Conservation (phyloP, 2,329 filamentous ascomycete species). For the Dothiorella sarmentorum region DNA sequence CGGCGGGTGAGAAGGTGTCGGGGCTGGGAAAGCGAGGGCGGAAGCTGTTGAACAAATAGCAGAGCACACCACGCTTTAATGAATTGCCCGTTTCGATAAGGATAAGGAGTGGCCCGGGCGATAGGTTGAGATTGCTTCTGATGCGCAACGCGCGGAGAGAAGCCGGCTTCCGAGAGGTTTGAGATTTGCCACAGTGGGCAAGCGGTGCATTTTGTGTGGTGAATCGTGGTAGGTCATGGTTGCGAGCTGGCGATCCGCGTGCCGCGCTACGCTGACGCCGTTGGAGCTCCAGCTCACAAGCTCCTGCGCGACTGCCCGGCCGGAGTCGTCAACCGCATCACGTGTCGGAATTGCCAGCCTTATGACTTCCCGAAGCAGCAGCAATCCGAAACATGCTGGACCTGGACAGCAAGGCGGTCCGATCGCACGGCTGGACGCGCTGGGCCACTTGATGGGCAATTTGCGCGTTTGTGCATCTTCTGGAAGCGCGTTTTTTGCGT, state of each 20-base stretch:
- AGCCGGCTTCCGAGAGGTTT: not conserved
- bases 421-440: conserved; percentile 6
- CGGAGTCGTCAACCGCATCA: not conserved
- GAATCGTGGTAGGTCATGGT: not conserved
- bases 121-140: conserved; percentile 5
- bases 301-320: not conserved
- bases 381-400: not conserved
- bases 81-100: conserved; percentile 9
- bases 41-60: not conserved
- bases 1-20: not conserved
- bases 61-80: conserved; percentile 3
- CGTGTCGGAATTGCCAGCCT: not conserved
- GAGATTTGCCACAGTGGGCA: not conserved
- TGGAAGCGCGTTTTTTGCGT: not conserved
- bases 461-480: not conserved
- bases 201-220: not conserved
- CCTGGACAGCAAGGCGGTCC: not conserved
- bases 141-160: not conserved
- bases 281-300: not conserved
- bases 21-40: not conserved
- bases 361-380: conserved; percentile 2
- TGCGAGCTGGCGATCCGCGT: not conserved
- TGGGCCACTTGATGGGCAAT: not conserved
- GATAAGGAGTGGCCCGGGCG: conserved; percentile 2
- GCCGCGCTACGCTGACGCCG: not conserved